A percentile compares a stretch with the other conserved stretches of the same genome.
Conservation (phyloP, 169 alveolate genomes). For the Miamiensis avidus region DNA sequence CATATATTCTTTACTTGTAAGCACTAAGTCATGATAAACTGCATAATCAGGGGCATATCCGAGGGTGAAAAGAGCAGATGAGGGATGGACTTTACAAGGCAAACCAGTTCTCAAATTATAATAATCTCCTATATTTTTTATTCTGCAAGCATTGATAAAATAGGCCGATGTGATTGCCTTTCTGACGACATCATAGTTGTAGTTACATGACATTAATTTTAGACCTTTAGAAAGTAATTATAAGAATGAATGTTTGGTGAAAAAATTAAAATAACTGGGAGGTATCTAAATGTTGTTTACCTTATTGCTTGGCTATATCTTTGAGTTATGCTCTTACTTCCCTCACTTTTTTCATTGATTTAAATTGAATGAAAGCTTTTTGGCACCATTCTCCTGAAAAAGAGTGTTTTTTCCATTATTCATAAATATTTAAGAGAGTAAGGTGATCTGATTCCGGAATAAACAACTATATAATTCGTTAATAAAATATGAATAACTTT, state of each 20-base stretch:
- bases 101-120: conserved; percentile 97
- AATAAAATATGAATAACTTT: too few relatives aligned
- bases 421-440: conserved; percentile 97
- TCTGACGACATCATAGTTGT: conserved; percentile 83
- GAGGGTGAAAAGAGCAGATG: conserved; percentile 96
- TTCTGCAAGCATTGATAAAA: conserved; percentile 99
- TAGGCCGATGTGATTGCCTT: conserved; percentile 98
- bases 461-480: conserved; percentile 62
- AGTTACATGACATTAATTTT: conserved; percentile 47
- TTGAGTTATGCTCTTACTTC: conserved; percentile 93
- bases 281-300: conserved; percentile 30
- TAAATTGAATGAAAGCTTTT: conserved; percentile 91
- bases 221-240: not conserved
- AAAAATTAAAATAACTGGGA: conserved; percentile 4
- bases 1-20: conserved; percentile 98
- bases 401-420: conserved; percentile 96
- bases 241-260: not conserved
- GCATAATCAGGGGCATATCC: conserved; percentile 99
- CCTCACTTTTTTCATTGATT: conserved; percentile 87
- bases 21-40: conserved; percentile 98
- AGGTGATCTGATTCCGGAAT: conserved; percentile 99
- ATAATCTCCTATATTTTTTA: conserved; percentile 98
- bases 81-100: conserved; percentile 98
- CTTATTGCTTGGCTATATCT: conserved; percentile 87
- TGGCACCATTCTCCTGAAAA: conserved; percentile 93